phyloP scores from a whole-genome alignment of 2,329 filamentous ascomycete species.

The Penicillium polonicum region DNA sequence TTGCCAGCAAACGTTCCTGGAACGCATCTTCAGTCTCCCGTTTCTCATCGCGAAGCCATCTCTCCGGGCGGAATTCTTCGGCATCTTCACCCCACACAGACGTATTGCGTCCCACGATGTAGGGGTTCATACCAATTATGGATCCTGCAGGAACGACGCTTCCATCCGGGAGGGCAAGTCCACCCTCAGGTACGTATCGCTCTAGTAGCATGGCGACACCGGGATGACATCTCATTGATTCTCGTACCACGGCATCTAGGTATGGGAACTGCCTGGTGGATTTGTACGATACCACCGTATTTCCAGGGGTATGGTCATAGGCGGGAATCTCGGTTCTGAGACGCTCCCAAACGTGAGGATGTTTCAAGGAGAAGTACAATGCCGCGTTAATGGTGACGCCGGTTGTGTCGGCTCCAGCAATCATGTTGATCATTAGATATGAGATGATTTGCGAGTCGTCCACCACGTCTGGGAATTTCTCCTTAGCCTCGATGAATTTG shows the following conservation, averaged over 20 bases:
- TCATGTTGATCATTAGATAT: slow-evolving; percentile 35
- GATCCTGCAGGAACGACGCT: slow-evolving; percentile 34
- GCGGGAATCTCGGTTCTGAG: slow-evolving; percentile 16
- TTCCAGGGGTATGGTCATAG: background rate
- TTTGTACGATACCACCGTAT: slow-evolving; percentile 17
- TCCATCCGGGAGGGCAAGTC: slow-evolving; percentile 29
- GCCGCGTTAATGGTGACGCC: slow-evolving; percentile 32
- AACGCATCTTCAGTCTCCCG: slow-evolving; percentile 37
- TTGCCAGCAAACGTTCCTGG: slow-evolving; percentile 34
- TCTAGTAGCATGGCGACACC: slow-evolving; percentile 50
- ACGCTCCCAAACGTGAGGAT: slow-evolving; percentile 13
- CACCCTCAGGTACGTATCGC: slow-evolving; percentile 46
- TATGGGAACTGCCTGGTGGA: slow-evolving; percentile 33
- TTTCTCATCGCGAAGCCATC: slow-evolving; percentile 45
- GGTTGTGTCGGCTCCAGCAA: slow-evolving; percentile 43
- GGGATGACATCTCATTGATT: slow-evolving; percentile 52
- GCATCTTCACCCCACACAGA: slow-evolving; percentile 48
- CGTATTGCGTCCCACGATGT: slow-evolving; percentile 40
- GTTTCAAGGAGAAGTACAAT: slow-evolving; percentile 24
- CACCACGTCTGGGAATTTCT: slow-evolving; percentile 32
- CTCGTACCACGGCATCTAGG: slow-evolving; percentile 53
- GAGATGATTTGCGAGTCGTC: slow-evolving; percentile 38
- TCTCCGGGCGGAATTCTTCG: slow-evolving; percentile 47
- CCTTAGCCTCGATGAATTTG: slow-evolving; percentile 42
- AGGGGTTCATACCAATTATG: slow-evolving; percentile 37